Evolutionary conservation across 371 early-diverging fungal genomes (phyloP).

Genomic region (Mucor lusitanicus): DNA sequence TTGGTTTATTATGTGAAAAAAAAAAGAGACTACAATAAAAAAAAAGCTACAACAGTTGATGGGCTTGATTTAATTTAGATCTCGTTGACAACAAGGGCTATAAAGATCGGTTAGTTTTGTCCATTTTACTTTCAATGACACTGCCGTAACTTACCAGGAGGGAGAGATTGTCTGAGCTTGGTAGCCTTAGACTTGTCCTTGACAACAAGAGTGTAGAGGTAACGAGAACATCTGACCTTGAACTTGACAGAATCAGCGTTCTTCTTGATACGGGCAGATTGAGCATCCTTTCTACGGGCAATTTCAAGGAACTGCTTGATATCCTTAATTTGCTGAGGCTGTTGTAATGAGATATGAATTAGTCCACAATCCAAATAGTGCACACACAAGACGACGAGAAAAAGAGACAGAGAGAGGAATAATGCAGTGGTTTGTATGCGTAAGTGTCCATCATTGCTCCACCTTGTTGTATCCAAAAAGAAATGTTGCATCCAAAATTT

Average conservation of each 20-base stretch:
- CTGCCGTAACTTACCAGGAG: conserved; percentile 47
- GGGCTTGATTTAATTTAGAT: conserved; percentile 4
- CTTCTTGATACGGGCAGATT: conserved; percentile 93
- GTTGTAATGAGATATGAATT: not conserved
- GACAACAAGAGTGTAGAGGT: conserved; percentile 97
- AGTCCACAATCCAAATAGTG: not conserved
- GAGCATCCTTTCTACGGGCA: conserved; percentile 95
- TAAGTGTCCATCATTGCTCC: not conserved
- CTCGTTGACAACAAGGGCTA: conserved; percentile 6
- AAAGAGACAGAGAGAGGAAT: not conserved
- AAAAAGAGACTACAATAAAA: not conserved
- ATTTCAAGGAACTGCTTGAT: conserved; percentile 98
- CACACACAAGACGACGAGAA: not conserved
- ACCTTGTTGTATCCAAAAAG: not conserved
- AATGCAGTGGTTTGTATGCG: not conserved
- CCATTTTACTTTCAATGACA: not conserved
- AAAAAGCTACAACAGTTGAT: not conserved
- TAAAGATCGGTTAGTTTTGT: not conserved
- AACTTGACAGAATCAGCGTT: conserved; percentile 95
- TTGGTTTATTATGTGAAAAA: not conserved
- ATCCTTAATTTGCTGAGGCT: conserved; percentile 98
- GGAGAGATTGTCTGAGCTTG: conserved; percentile 94
- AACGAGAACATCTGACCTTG: conserved; percentile 98
- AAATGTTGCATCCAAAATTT: not conserved
- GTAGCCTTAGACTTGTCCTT: conserved; percentile 95